Base-by-base conservation (phyloP, 2,329 filamentous ascomycete genomes). In the Trichoderma sp. region DNA sequence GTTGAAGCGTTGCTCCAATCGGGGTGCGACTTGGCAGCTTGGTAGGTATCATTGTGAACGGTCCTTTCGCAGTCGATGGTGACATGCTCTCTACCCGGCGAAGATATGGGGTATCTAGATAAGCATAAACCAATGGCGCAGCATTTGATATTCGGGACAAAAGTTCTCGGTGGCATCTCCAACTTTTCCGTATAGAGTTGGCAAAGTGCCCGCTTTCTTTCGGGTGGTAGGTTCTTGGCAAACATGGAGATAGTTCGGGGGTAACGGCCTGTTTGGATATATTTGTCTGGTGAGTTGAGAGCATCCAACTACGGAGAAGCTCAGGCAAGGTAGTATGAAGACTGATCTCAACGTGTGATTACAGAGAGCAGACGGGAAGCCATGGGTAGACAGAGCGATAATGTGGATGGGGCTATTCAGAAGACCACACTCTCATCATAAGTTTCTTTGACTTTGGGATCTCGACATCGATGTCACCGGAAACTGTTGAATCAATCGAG, bases 201-300 rank as follows among this genome's bases (percentile, higher is more conserved):
- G 19, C 56, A 34, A 41, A 26, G 28, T 26, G 44, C 17, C 34
- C 17, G 26, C 55, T 30, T 3, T 58, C 6, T 21, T 58, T 30
- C 44, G 57, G 26, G 50, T 60, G 34, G 28, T 24, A 26, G 39
- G 21, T 39, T 50, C 44, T 50, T 50, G 44, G 57, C 57, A 60
- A 50, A 48, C 45, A 48, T 48, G 44, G 57, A 14, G 30, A 17
- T 50, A 24, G 24, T 24, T 59, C 43, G 43, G 26, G 10, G 17
- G 9, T 34, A 10, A 10, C 30, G 9, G 30, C 30, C 9, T 10
- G 30, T 17, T 28, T 19, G 4, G 43, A 10, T 57, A 3, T 7
- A 44, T 45, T 19, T 51, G 48, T 51, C 26, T 51, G n/a, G 17
- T 7, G 15, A 17, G 15, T 3, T 2, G 2, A 44, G 41, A 24